Base-by-base conservation (phyloP, 1,284 basidiomycete genomes). In the Mixia osmundae region DNA sequence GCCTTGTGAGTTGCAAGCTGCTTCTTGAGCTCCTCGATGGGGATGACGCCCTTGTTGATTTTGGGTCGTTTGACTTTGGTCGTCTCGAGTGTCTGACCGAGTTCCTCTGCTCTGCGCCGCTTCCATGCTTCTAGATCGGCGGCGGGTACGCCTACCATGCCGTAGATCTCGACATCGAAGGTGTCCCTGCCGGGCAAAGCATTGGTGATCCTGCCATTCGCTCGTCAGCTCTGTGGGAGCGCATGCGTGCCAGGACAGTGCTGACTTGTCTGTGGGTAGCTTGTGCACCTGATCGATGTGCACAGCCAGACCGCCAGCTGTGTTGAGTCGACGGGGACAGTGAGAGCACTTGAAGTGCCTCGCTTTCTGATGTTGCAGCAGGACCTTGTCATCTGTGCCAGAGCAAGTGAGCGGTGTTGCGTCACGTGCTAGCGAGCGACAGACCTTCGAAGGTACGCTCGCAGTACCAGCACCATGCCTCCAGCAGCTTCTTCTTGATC, bases 251-350 rank as follows among this genome's bases (percentile, higher is more conserved):
- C 25, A 23, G 21, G 14, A 25, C 12, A 10, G 7, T 4, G 58
- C 75, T 47, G 50, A 91, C 83, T 77, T 83, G 58, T 94, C 85
- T 1, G 87, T 78, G 53, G 94, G 83, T 18, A 89, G 71, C 57
- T 97, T 97, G 59, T 97, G 91, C 1, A 97, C 89, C 55, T 97
- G 89, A 49, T 95, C 85, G 36, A 91, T 80, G 55, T 97, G 89
- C 10, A 97, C 89, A n/a, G 87, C 83, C 19, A 97, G 63, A 59
- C 89, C 89, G 48, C 89, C 89, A 2, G 89, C 91, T 1, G 91
- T 91, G 54, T 97, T 95, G 44, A 97, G 64, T 43, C 87, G 71
- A 47, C 89, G 66, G 11, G 91, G 91, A 55, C 89, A 97, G 63
- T 89, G 72, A 42, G 76, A 74, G 54, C 89, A 95, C 57, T 87